A percentile compares a stretch with the other conserved stretches of the same genome.
Conservation (phyloP, 106 monocot species). For the Phalaenopsis equestris region DNA sequence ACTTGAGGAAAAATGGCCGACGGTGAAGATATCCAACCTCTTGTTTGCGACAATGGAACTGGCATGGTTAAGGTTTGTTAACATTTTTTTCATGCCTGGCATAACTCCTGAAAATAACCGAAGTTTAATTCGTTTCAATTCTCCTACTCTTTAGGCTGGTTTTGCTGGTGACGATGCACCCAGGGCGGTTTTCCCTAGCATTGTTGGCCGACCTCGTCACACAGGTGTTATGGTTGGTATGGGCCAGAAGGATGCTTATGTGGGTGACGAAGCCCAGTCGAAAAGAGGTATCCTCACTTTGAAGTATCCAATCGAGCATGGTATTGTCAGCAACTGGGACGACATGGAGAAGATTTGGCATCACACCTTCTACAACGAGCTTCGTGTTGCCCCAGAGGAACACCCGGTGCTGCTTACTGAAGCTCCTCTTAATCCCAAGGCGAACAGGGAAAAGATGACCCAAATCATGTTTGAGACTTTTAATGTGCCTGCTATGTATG, state of each 20-base stretch:
- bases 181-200: constrained; percentile 15
- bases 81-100: neutral
- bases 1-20: constrained; percentile 22
- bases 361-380: constrained; percentile 21
- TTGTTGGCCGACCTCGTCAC: constrained; percentile 15
- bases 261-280: constrained; percentile 15
- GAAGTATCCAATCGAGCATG: constrained; percentile 19
- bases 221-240: constrained; percentile 21
- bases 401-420: constrained; percentile 13
- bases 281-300: constrained; percentile 22
- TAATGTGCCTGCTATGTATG: constrained; percentile 16
- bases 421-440: constrained; percentile 18
- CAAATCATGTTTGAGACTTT: constrained; percentile 21
- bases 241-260: constrained; percentile 21
- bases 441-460: constrained; percentile 20
- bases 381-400: constrained; percentile 14
- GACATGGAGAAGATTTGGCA: constrained; percentile 25
- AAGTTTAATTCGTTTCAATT: neutral
- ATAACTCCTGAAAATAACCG: neutral
- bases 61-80: constrained; percentile 29
- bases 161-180: constrained; percentile 22
- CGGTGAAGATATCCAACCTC: constrained; percentile 32
- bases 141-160: constrained; percentile 6
- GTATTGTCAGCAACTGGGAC: constrained; percentile 19
- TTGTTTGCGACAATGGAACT: constrained; percentile 31